Evolutionary conservation across 2,329 filamentous ascomycete genomes (phyloP).

Genomic region (Colletotrichum scovillei): DNA sequence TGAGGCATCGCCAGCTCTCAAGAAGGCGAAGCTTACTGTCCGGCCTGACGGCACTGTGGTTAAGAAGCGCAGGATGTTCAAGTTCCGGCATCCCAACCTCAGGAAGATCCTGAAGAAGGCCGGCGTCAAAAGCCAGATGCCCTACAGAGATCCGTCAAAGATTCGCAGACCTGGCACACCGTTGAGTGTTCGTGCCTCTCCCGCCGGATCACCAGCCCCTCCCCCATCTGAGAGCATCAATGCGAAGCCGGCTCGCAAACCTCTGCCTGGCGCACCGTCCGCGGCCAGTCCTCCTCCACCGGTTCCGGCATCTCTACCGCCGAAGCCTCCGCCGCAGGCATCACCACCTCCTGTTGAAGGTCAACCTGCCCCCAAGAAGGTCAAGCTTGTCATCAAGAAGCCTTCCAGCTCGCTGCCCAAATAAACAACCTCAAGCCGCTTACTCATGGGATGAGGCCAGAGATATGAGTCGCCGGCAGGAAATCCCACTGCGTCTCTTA

Average conservation of each 20-base stretch:
- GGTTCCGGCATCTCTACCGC: conserved; percentile 8
- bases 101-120: conserved; percentile 45
- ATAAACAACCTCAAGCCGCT: not conserved
- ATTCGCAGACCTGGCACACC: conserved; percentile 23
- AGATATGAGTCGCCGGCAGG: not conserved
- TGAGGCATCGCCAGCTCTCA: conserved; percentile 47
- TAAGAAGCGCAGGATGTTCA: conserved; percentile 49
- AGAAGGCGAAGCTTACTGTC: conserved; percentile 49
- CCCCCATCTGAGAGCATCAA: conserved; percentile 40
- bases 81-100: conserved; percentile 48
- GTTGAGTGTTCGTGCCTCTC: conserved; percentile 37
- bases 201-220: conserved; percentile 43
- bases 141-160: conserved; percentile 26
- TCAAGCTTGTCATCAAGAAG: conserved; percentile 37
- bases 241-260: conserved; percentile 48
- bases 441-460: not conserved
- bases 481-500: not conserved
- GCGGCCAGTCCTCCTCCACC: conserved; percentile 28
- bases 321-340: conserved; percentile 28
- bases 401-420: conserved; percentile 20
- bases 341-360: conserved; percentile 24
- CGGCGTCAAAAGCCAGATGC: conserved; percentile 17
- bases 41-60: conserved; percentile 41
- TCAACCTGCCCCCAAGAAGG: conserved; percentile 32
- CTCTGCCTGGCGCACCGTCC: conserved; percentile 42